Base-by-base conservation (phyloP, 1,284 basidiomycete species). In the Ganoderma lingzhi region DNA sequence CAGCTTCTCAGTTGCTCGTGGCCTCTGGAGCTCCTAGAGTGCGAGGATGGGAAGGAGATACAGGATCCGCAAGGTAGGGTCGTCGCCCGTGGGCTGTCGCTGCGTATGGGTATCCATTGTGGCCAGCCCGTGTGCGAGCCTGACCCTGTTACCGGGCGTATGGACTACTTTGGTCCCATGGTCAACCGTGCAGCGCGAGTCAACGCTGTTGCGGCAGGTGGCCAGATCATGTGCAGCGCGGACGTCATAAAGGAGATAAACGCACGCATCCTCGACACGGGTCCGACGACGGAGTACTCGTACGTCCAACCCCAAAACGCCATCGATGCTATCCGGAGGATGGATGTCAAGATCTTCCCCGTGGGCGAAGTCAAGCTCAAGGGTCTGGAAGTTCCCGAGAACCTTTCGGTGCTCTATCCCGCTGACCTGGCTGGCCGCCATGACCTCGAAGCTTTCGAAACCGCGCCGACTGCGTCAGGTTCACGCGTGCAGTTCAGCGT, bases 101-200 rank as follows among this genome's bases (percentile, higher is more conserved):
- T 99, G 3, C 91, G 98, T 55, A 99, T 99, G 97, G 97, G 98
- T 59, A 93, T 99, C 61, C 98, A 99, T 80, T 97, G 94, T 80
- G 98, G 98, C 42, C 82, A 82, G 35, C 98, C 98, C 0, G 88
- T 96, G 58, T 99, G 96, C 79, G 97, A 99, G 78, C 88, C 90
- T 12, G 98, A 99, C 81, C 94, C 96, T 1, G 94, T 98, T 79
- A 99, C 97, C 6, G 85, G 92, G 71, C 93, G 98, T 35, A 99
- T 99, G 98, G 97, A 99, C 82, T 98, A 98, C 82, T 95, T 97
- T 76, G 96, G 96, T 0, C 92, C 95, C 1, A 94, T 97, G 89
- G 95, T 97, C 74, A 98, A 98, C 80, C 93, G 97, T 55, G 88
- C 97, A 0, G 91, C 97, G 1, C 88, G 98, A 66, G 95, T 99